phyloP scores from a whole-genome alignment of 768 basidiomycete species.

The Strobilomyces confusus region DNA sequence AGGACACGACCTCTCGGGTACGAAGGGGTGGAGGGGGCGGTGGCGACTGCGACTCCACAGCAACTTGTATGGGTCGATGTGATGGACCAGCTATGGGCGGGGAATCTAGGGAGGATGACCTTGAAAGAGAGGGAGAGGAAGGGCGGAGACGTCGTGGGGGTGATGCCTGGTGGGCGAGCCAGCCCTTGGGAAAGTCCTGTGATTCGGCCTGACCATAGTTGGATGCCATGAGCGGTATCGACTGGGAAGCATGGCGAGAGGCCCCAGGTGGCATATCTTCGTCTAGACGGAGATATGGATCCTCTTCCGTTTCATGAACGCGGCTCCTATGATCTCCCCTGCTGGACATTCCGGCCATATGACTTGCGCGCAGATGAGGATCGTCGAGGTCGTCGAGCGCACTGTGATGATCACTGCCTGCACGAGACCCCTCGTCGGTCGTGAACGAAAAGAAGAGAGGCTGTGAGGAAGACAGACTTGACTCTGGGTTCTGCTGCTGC shows the following conservation, averaged over 20 bases:
- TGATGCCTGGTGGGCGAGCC: conserved; percentile 74
- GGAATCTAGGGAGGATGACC: conserved; percentile 30
- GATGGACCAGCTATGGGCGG: conserved; percentile 35
- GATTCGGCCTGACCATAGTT: conserved; percentile 34
- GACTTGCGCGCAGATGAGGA: conserved; percentile 56
- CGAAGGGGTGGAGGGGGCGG: conserved; percentile 42
- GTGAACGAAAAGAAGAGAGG: conserved; percentile 89
- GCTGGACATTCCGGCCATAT: conserved; percentile 31
- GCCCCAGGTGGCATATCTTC: conserved; percentile 46
- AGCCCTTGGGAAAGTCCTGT: conserved; percentile 46
- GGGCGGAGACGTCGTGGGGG: conserved; percentile 47
- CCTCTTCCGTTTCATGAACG: conserved; percentile 47
- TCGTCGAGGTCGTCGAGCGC: conserved; percentile 74
- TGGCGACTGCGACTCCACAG: conserved; percentile 37
- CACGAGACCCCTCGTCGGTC: conserved; percentile 62
- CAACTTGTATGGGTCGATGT: conserved; percentile 16
- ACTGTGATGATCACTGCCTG: conserved; percentile 42
- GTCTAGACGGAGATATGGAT: conserved; percentile 76
- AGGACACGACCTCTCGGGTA: conserved; percentile 44
- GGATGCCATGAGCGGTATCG: conserved; percentile 35
- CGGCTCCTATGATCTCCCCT: conserved; percentile 28
- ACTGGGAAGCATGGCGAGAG: conserved; percentile 35
- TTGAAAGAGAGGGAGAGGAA: conserved; percentile 37
- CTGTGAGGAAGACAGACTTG: conserved; percentile 58
- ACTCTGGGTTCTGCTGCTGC: conserved; percentile 49